A percentile compares a stretch with the other conserved stretches of the same genome.
Evolutionary conservation across 2,329 filamentous ascomycete genomes (phyloP).

Genomic region (Trichoderma sp.): DNA sequence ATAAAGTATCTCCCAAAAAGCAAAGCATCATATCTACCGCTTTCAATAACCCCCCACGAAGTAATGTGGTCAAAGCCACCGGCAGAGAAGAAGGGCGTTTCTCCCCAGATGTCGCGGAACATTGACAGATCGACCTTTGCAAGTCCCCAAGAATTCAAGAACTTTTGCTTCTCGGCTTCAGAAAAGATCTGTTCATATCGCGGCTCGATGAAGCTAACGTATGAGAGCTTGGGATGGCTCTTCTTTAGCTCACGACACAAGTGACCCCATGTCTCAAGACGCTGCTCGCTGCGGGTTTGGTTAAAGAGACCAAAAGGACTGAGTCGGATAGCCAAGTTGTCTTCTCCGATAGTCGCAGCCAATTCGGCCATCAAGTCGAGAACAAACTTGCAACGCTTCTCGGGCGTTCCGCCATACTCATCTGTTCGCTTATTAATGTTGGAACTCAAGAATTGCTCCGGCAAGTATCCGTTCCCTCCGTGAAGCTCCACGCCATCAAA

Average conservation of each 20-base stretch:
- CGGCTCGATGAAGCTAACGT: constrained; percentile 59
- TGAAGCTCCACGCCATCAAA: constrained; percentile 50
- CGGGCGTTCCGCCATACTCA: constrained; percentile 38
- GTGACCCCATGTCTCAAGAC: constrained; percentile 55
- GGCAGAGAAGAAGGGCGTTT: constrained; percentile 57
- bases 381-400: constrained; percentile 51
- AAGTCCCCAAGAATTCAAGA: constrained; percentile 51
- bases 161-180: constrained; percentile 50
- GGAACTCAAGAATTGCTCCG: constrained; percentile 43
- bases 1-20: constrained; percentile 51
- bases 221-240: constrained; percentile 47
- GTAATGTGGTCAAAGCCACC: constrained; percentile 57
- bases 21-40: constrained; percentile 51
- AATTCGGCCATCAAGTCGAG: constrained; percentile 54
- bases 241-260: constrained; percentile 52
- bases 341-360: constrained; percentile 46
- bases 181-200: constrained; percentile 56
- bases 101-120: constrained; percentile 54
- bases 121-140: constrained; percentile 46
- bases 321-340: constrained; percentile 49
- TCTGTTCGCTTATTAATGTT: constrained; percentile 43
- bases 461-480: constrained; percentile 44
- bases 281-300: constrained; percentile 51
- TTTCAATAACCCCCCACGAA: constrained; percentile 46
- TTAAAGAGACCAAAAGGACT: constrained; percentile 55